Percentiles rank a stretch among this genome's conserved stretches.
These are phyloP conservation scores for Globisporangium polare DNA, from an alignment of 352 stramenopile genomes.

Conservation along the genomic window DNA sequence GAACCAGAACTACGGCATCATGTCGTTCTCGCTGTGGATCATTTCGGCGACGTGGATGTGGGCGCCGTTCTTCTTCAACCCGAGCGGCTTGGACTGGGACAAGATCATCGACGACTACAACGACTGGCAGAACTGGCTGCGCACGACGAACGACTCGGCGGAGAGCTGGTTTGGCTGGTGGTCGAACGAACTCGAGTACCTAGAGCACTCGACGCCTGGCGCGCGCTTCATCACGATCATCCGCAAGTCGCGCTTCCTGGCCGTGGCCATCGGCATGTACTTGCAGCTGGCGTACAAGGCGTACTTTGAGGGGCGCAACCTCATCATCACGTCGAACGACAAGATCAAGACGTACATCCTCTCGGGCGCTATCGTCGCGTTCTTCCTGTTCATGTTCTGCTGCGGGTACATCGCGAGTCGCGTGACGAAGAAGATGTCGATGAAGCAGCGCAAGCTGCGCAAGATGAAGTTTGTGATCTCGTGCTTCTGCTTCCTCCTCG, in stretches of 20 bases:
- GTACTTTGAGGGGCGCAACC: constrained; percentile 64
- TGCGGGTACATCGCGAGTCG: constrained; percentile 82
- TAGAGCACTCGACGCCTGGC: constrained; percentile 71
- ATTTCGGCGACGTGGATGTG: constrained; percentile 90
- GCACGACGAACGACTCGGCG: constrained; percentile 79
- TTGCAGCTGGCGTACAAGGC: constrained; percentile 77
- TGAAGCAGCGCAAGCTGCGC: constrained; percentile 87
- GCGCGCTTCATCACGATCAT: constrained; percentile 65
- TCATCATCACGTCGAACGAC: constrained; percentile 49
- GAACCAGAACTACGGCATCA: constrained; percentile 97
- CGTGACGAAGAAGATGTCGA: constrained; percentile 88
- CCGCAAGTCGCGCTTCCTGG: constrained; percentile 78
- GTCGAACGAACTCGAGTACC: constrained; percentile 76
- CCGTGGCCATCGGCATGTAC: constrained; percentile 71
- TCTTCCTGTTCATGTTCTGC: constrained; percentile 73
- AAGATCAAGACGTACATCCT: constrained; percentile 62
- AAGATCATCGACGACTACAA: constrained; percentile 94
- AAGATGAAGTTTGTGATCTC: constrained; percentile 87
- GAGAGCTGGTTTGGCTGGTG: constrained; percentile 89
- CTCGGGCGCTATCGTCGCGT: constrained; percentile 54
- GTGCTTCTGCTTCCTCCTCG: constrained; percentile 63
- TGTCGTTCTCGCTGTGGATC: constrained; percentile 96
- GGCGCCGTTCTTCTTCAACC: constrained; percentile 94
- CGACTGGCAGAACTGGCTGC: constrained; percentile 94
- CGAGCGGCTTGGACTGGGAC: constrained; percentile 97